These are phyloP conservation scores for Benincasa hispida DNA, from an alignment of 306 rosid genomes.

Conservation along the genomic window DNA sequence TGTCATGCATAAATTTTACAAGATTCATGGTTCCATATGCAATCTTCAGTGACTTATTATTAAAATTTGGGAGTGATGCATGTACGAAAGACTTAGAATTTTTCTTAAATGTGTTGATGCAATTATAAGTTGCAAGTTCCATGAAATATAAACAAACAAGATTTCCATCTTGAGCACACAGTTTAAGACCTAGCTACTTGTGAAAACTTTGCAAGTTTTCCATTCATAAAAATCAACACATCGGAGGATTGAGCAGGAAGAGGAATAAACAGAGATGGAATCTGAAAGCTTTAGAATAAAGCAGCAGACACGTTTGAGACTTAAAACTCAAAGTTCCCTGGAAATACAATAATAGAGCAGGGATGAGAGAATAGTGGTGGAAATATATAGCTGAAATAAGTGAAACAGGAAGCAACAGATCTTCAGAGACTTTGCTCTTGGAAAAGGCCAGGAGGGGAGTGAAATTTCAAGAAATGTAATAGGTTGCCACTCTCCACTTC, in stretches of 20 bases:
- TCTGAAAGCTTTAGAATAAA: background rate
- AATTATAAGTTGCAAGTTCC: background rate
- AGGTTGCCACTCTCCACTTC: background rate
- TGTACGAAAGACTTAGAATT: background rate
- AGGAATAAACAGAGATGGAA: background rate
- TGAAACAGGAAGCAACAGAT: background rate
- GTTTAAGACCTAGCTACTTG: background rate
- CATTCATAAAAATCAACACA: background rate
- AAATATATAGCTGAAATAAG: background rate
- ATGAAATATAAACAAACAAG: background rate
- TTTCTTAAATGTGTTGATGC: background rate
- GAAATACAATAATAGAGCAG: background rate
- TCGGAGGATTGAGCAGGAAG: background rate
- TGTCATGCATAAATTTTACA: background rate
- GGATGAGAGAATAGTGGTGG: background rate
- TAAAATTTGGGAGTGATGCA: background rate
- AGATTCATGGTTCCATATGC: background rate
- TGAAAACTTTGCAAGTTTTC: background rate
- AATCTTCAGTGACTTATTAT: background rate
- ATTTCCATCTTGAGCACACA: background rate
- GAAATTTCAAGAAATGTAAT: background rate
- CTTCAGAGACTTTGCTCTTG: background rate
- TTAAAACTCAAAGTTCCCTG: background rate
- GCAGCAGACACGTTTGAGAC: background rate
- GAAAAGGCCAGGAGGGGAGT: background rate